Evolutionary conservation across 23 red algal species (phyloP), one percentile per base, ranked within the genome.

Genomic region (Gracilaria gracilis): DNA sequence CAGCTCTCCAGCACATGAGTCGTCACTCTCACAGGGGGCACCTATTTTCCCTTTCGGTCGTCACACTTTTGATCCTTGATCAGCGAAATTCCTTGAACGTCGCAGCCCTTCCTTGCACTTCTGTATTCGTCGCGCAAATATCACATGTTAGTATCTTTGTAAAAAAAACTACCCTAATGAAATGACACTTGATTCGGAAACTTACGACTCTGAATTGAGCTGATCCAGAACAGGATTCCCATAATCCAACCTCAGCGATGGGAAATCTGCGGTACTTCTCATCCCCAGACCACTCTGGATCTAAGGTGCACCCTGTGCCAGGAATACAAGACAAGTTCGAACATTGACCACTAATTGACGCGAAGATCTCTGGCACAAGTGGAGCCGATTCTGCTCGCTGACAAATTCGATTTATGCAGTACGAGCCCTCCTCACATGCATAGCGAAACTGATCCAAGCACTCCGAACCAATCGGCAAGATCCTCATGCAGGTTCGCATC

Each of bases 401-500:
- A 46, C 69, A 75, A 47, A 36, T 75, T 15, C 69, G 36, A 46
- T 75, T 16, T 6, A 75, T 36, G 36, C 69, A 75, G 39, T 46
- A 75, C 5, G 69, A 40, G 8, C 69, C 69, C 17, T 75, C 69
- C 39, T 75, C 69, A 25, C 69, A 75, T 7, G 2, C 44, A 16
- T 46, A 75, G 69, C 69, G 69, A 6, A 75, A 47, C 39, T 40
- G 69, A 46, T 75, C 69, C n/a, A 6, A 8, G 69, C 69, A 75
- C 19, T 1, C 28, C 3, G 69, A 35, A 75, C 37, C 69, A 2
- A 46, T 25, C 35, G 69, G 69, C 17, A 75, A 44, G 36, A 75
- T 9, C 39, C 36, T 75, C 69, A 75, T 75, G 69, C 69, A 75
- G 39, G 69, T 75, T 11, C n/a, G 69, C 34, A 75, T 4, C 36